Evolutionary conservation across 2,329 filamentous ascomycete genomes (phyloP).

Genomic region (Cladobotryum mycophilum): DNA sequence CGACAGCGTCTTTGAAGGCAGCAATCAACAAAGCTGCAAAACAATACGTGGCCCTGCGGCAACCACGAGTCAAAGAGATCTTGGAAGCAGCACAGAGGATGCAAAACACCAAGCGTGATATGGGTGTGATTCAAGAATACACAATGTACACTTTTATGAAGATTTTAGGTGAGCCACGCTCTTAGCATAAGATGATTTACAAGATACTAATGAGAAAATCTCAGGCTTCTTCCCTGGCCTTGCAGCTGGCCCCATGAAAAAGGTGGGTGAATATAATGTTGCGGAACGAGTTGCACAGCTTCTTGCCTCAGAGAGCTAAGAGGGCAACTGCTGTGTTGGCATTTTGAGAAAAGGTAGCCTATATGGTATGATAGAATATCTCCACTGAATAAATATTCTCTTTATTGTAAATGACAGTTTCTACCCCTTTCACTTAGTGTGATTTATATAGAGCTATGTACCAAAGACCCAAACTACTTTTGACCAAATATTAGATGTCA

Average conservation of each 20-base stretch:
- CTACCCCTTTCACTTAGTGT: no score
- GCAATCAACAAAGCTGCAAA: constrained; percentile 13
- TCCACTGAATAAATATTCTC: no score
- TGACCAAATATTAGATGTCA: no score
- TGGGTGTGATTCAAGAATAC: constrained; percentile 13
- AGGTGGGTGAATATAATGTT: constrained; percentile 14
- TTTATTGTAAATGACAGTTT: no score
- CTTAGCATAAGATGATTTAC: background rate
- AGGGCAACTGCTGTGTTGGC: background rate
- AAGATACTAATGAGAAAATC: background rate
- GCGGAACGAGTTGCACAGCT: constrained; percentile 13
- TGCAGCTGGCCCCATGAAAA: constrained; percentile 6
- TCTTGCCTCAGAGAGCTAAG: constrained; percentile 9
- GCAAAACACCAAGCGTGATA: constrained; percentile 16
- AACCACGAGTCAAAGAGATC: constrained; percentile 15
- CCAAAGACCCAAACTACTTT: no score
- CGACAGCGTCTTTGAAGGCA: constrained; percentile 3
- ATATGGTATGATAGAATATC: no score
- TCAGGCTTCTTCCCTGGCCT: constrained; percentile 15
- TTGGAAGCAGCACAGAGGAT: constrained; percentile 9
- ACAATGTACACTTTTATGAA: constrained; percentile 16
- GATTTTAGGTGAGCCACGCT: constrained; percentile 12
- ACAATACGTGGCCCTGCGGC: constrained; percentile 15
- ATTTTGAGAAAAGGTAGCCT: no score
- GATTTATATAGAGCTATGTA: no score